Evolutionary conservation across 2,329 filamentous ascomycete species (phyloP), one percentile per base, ranked within the genome.

Genomic region (Teratosphaeria zuluensis): DNA sequence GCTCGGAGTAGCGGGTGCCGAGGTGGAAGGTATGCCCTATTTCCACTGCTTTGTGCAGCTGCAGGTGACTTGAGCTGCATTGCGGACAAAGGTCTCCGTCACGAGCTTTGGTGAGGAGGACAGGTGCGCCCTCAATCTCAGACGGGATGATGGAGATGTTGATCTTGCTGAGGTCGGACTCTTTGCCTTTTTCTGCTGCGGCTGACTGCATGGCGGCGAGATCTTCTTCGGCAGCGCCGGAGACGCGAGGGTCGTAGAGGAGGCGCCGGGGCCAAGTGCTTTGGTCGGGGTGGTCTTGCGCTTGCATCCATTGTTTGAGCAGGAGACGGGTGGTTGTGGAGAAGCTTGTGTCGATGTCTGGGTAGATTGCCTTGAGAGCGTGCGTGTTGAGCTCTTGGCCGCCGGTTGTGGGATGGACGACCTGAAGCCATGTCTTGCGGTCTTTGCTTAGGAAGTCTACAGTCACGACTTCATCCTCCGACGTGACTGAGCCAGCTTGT

Each of bases 11-110:
- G 32, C 92, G 84, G 1, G 89, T 92, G 11, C 92, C 92, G 1
- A 99, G 84, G 72, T 95, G 86, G 75, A 99, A 99, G 0, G 94
- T 97, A 73, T 99, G 94, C 0, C 90, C 94, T 16, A 97, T 80
- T 74, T 99, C 94, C 55, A 97, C 86, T 7, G 91, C 89, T 62
- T 82, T 86, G 59, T 87, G 81, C 2, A 88, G 78, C 51, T 78
- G 78, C 24, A 97, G 77, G 1, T 72, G 76, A 0, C 88, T 88
- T 4, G 53, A 32, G 0, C 75, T 68, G 70, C 94, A 99, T 46
- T 80, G 78, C 0, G 89, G 84, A 67, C 94, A 99, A 11, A 73
- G 66, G 68, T 95, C 90, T 12, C 88, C 89, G 51, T 84, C 74
- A 54, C 77, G 77, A 19, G 87, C 82, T 59, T 82, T 81, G 7